Evolutionary conservation across 108 stramenopile genomes (phyloP).

Genomic region (Tribonema minus): DNA sequence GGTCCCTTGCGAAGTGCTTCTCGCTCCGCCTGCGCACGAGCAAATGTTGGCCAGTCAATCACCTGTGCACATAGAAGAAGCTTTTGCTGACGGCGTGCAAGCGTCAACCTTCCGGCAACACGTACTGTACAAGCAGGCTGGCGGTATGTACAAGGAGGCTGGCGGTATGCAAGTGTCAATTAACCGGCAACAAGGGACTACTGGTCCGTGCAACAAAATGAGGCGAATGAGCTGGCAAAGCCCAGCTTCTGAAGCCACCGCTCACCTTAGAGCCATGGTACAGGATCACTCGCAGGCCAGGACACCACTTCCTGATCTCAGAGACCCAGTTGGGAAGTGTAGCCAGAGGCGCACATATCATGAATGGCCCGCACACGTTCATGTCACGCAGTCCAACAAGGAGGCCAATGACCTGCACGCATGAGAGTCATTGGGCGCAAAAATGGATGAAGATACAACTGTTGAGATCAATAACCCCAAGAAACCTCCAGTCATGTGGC

Average conservation of each 20-base stretch:
- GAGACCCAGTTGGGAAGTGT: conserved; percentile 95
- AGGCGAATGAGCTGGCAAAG: neutral
- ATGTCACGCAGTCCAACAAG: conserved; percentile 83
- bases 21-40: neutral
- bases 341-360: conserved; percentile 91
- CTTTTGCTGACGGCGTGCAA: neutral
- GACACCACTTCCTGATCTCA: conserved; percentile 94
- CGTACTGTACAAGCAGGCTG: too few relatives aligned
- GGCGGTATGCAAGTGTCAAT: neutral
- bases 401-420: conserved; percentile 82
- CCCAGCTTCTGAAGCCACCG: conserved; percentile 44
- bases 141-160: neutral
- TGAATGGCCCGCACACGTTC: conserved; percentile 80
- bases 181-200: neutral
- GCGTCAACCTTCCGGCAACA: neutral
- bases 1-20: neutral
- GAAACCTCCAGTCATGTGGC: neutral
- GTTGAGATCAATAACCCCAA: neutral
- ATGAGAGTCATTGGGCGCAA: neutral
- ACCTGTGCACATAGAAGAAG: neutral
- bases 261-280: conserved; percentile 84
- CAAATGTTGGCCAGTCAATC: neutral
- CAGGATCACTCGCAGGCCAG: conserved; percentile 71
- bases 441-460: neutral
- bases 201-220: neutral